phyloP scores from a whole-genome alignment of 257 asterid genomes.

The Knoxia roxburghii region DNA sequence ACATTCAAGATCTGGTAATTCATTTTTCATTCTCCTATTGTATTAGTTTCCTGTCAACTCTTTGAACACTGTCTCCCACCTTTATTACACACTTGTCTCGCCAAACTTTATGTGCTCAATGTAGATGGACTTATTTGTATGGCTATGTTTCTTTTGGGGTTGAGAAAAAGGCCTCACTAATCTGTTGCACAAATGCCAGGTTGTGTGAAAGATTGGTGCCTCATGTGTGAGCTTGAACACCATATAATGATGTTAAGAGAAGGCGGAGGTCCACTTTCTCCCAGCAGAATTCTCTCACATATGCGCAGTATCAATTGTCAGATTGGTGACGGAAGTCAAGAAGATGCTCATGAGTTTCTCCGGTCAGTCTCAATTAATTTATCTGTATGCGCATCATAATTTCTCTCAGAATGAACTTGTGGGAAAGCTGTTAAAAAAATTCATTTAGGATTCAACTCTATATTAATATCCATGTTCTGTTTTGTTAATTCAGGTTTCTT shows the following conservation, averaged over 20 bases:
- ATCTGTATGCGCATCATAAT: neutral
- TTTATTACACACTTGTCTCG: neutral
- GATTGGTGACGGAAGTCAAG: conserved; percentile 87
- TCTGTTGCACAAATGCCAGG: conserved; percentile 32
- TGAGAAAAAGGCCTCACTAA: neutral
- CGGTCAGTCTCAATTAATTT: conserved; percentile 35
- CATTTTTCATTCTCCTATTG: conserved; percentile 5
- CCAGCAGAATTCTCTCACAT: conserved; percentile 58
- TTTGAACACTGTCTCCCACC: neutral
- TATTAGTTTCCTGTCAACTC: neutral
- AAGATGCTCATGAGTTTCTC: conserved; percentile 93
- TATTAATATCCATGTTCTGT: neutral
- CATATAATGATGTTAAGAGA: conserved; percentile 53
- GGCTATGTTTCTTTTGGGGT: neutral
- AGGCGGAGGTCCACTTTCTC: conserved; percentile 65
- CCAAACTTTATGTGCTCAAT: neutral
- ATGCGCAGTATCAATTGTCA: conserved; percentile 68
- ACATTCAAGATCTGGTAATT: conserved; percentile 71
- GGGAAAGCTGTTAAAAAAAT: neutral
- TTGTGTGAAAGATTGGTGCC: conserved; percentile 75
- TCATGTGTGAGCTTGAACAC: conserved; percentile 82
- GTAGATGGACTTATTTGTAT: neutral
- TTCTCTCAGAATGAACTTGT: neutral
- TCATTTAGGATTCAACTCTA: neutral
- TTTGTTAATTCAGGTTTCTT: conserved; percentile 46